Percentiles rank a stretch among this genome's conserved stretches.
These are phyloP conservation scores for Sporothrix humicola DNA, from an alignment of 2,329 filamentous ascomycete species.

Conservation along the genomic window DNA sequence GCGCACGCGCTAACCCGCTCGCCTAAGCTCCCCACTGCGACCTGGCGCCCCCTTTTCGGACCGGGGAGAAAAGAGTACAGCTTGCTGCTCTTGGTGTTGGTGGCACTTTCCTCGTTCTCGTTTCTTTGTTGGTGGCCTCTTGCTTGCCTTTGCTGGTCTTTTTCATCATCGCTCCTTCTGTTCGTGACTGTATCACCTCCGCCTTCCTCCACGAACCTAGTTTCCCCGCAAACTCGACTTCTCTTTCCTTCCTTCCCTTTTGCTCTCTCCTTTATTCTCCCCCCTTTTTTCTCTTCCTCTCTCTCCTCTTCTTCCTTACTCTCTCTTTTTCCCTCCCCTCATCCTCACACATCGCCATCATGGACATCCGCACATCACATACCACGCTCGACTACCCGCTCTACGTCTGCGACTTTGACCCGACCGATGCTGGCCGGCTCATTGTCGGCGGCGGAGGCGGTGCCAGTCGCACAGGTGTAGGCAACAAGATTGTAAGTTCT, in stretches of 20 bases:
- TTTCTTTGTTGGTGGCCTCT: not conserved
- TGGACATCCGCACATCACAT: slow-evolving; percentile 58
- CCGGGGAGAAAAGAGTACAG: not conserved
- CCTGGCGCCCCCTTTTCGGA: slow-evolving; percentile 25
- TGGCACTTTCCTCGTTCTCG: not conserved
- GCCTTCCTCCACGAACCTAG: not conserved
- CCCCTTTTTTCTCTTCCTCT: not conserved
- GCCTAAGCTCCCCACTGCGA: slow-evolving; percentile 22
- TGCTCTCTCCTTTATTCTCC: not conserved
- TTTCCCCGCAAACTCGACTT: slow-evolving; percentile 19
- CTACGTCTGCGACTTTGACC: slow-evolving; percentile 88
- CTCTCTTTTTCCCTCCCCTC: slow-evolving; percentile 13
- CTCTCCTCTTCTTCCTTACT: not conserved
- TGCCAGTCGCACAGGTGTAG: slow-evolving; percentile 77
- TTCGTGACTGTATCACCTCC: slow-evolving; percentile 4
- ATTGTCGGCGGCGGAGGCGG: slow-evolving; percentile 89
- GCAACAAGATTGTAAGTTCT: slow-evolving; percentile 78
- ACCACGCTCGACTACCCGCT: slow-evolving; percentile 79
- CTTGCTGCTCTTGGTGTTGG: not conserved
- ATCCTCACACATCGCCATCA: slow-evolving; percentile 23
- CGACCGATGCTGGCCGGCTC: slow-evolving; percentile 74
- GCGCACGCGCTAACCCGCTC: slow-evolving; percentile 16
- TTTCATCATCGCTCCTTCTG: slow-evolving; percentile 21
- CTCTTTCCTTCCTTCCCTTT: not conserved
- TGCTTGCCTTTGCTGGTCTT: not conserved